Evolutionary conservation across 129 eudicot genomes (phyloP).

Genomic region (Cynara cardunculus): DNA sequence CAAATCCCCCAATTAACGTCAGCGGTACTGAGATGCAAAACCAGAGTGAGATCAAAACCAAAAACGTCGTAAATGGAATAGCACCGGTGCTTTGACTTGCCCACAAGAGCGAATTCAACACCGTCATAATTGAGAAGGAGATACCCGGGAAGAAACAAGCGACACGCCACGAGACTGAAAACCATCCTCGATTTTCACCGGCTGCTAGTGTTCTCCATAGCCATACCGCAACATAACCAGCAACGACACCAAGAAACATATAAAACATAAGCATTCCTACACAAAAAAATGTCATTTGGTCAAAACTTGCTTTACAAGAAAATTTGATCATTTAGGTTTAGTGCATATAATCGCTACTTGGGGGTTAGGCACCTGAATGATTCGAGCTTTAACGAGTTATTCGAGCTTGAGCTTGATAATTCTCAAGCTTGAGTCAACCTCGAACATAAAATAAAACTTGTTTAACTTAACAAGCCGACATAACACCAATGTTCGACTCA

Average conservation of each 20-base stretch:
- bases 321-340: not conserved
- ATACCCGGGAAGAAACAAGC: constrained; percentile 35
- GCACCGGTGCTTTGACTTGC: constrained; percentile 35
- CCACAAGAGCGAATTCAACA: constrained; percentile 31
- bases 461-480: too few relatives aligned
- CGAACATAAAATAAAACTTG: too few relatives aligned
- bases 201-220: constrained; percentile 24
- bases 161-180: constrained; percentile 31
- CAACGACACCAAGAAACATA: constrained; percentile 20
- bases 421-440: too few relatives aligned
- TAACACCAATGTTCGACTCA: too few relatives aligned
- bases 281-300: not conserved
- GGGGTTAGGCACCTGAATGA: too few relatives aligned
- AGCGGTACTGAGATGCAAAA: constrained; percentile 35
- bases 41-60: constrained; percentile 28
- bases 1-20: constrained; percentile 29
- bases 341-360: too few relatives aligned
- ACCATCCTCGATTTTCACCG: constrained; percentile 25
- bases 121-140: constrained; percentile 19
- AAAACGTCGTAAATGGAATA: constrained; percentile 30
- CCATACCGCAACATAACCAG: constrained; percentile 34
- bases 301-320: not conserved
- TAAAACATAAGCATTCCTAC: constrained; percentile 39
- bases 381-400: too few relatives aligned
- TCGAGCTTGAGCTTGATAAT: too few relatives aligned